Evolutionary conservation across 2,329 filamentous ascomycete species (phyloP).

Genomic region (Uncinocarpus reesii): DNA sequence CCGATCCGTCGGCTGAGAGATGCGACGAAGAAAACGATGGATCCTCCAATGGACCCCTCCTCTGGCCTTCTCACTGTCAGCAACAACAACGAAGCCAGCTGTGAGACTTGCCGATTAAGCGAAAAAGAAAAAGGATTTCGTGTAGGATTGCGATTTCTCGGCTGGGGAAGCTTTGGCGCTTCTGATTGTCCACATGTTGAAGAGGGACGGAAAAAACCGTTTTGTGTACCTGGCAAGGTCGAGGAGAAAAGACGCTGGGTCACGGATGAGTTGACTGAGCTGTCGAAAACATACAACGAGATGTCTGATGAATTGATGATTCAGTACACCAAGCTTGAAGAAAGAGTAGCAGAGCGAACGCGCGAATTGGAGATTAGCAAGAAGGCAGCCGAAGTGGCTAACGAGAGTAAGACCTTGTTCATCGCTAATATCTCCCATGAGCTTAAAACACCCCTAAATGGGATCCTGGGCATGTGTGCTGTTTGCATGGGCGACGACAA

Average conservation of each 20-base stretch:
- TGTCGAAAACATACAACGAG: conserved; percentile 78
- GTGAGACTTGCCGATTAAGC: not conserved
- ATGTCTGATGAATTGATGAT: conserved; percentile 85
- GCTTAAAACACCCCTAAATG: conserved; percentile 83
- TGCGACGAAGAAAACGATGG: conserved; percentile 63
- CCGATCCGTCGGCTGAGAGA: conserved; percentile 67
- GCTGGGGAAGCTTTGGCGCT: conserved; percentile 2
- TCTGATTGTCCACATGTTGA: not conserved
- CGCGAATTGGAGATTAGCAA: conserved; percentile 80
- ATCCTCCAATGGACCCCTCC: no score
- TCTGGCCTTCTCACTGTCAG: not conserved
- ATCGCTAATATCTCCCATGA: conserved; percentile 84
- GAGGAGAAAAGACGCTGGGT: conserved; percentile 63
- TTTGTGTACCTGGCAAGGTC: conserved; percentile 79
- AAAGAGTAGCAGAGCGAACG: conserved; percentile 73
- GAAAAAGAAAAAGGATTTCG: not conserved
- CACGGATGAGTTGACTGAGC: conserved; percentile 74
- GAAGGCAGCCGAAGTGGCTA: conserved; percentile 84
- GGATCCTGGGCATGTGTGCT: conserved; percentile 83
- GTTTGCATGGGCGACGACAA: conserved; percentile 90
- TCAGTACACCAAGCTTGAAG: conserved; percentile 75
- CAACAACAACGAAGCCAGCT: not conserved
- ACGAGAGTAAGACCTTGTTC: conserved; percentile 90
- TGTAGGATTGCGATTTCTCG: conserved; percentile 16
- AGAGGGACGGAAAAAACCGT: conserved; percentile 32